Conservation (phyloP, 352 stramenopile species). For the Achlya hypogyna region DNA sequence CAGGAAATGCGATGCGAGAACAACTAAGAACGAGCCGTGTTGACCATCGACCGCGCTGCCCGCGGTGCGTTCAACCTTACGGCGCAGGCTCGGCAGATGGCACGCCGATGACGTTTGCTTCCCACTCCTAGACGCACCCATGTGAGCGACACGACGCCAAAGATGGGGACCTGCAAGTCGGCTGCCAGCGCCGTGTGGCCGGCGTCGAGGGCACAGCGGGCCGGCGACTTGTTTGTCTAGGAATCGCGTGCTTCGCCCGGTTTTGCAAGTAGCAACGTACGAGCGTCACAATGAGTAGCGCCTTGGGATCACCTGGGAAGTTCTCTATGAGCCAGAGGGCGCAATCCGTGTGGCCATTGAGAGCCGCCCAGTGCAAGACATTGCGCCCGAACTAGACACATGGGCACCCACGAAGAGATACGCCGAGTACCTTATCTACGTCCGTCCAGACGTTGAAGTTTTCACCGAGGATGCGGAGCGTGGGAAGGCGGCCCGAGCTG, state of each 20-base stretch:
- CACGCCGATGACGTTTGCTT: background rate
- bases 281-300: background rate
- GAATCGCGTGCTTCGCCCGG: background rate
- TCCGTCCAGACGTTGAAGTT: conserved; percentile 46
- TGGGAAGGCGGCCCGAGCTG: conserved; percentile 57
- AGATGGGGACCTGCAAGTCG: background rate
- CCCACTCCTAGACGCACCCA: background rate
- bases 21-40: too few species aligned
- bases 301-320: background rate
- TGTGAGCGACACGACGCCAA: background rate
- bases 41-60: too few species aligned
- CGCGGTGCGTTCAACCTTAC: too few species aligned
- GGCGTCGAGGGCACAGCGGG: conserved; percentile 4
- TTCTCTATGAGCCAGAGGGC: conserved; percentile 4
- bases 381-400: conserved; percentile 7
- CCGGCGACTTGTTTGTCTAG: conserved; percentile 8
- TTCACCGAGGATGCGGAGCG: conserved; percentile 64
- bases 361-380: conserved; percentile 6
- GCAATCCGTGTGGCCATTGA: conserved; percentile 1
- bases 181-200: background rate
- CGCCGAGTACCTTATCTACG: background rate
- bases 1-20: background rate
- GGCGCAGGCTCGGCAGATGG: too few species aligned
- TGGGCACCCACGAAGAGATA: background rate
- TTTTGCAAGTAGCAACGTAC: background rate